Evolutionary conservation across 1,139 yeast species (phyloP).

Genomic region (Yamadazyma atmosphaerica): DNA sequence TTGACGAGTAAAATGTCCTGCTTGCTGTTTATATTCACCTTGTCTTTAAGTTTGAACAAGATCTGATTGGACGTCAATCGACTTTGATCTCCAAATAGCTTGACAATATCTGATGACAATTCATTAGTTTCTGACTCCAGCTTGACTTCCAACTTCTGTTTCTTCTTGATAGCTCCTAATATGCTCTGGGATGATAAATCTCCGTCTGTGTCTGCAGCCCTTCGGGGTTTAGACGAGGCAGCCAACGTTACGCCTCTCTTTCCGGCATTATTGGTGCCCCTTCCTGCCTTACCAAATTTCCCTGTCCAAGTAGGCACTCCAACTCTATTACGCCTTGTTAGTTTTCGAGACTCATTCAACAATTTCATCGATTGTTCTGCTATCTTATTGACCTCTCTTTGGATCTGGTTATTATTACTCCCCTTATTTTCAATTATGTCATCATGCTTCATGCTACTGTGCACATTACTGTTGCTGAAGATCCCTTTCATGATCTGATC

Average conservation of each 20-base stretch:
- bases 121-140: constrained; percentile 22
- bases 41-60: constrained; percentile 41
- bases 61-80: constrained; percentile 51
- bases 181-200: constrained; percentile 30
- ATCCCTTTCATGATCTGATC: constrained; percentile 71
- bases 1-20: constrained; percentile 64
- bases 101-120: constrained; percentile 34
- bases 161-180: constrained; percentile 30
- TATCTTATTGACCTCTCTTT: constrained; percentile 72
- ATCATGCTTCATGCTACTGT: constrained; percentile 78
- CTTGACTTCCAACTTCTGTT: constrained; percentile 12
- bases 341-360: constrained; percentile 62
- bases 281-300: constrained; percentile 80
- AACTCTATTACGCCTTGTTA: constrained; percentile 61
- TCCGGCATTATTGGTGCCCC: constrained; percentile 22
- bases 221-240: neutral
- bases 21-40: constrained; percentile 48
- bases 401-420: constrained; percentile 48
- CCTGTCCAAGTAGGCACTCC: constrained; percentile 99
- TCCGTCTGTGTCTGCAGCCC: constrained; percentile 3
- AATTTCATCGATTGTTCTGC: constrained; percentile 81
- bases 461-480: constrained; percentile 71
- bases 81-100: constrained; percentile 24
- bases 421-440: constrained; percentile 59
- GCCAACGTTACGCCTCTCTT: neutral